phyloP scores from a whole-genome alignment of 2,329 filamentous ascomycete genomes.

The Cladosporium cucumerinum region DNA sequence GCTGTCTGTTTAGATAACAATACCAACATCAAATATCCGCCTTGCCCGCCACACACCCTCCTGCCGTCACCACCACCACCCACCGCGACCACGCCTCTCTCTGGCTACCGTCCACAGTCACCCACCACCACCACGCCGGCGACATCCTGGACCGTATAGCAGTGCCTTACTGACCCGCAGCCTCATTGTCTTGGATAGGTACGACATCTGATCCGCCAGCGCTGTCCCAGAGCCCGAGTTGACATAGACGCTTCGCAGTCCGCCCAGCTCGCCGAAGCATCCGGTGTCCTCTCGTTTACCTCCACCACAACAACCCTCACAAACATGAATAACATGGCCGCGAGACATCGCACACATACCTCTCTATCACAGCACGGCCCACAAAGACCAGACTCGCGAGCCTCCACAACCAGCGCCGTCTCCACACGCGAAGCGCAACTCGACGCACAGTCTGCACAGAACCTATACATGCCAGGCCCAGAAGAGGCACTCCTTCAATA shows the following conservation, averaged over 20 bases:
- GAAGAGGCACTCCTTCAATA: constrained; percentile 34
- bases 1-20: constrained; percentile 18
- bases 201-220: constrained; percentile 7
- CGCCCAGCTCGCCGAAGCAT: constrained; percentile 12
- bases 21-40: constrained; percentile 7
- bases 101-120: background rate
- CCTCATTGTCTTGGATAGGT: constrained; percentile 13
- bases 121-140: background rate
- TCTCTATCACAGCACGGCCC: constrained; percentile 27
- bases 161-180: constrained; percentile 7
- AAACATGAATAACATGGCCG: constrained; percentile 19
- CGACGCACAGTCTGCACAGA: constrained; percentile 23
- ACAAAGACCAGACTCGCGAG: constrained; percentile 32
- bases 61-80: background rate
- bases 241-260: constrained; percentile 8
- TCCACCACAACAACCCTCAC: background rate
- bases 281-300: constrained; percentile 4
- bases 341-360: constrained; percentile 21
- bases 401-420: constrained; percentile 34
- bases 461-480: constrained; percentile 25
- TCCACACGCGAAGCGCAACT: constrained; percentile 30
- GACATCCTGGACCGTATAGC: constrained; percentile 9
- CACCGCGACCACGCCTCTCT: constrained; percentile 1
- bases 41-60: constrained; percentile 4
- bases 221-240: constrained; percentile 11